Conservation (phyloP, 805 yeast genomes). For the Candida orba region DNA sequence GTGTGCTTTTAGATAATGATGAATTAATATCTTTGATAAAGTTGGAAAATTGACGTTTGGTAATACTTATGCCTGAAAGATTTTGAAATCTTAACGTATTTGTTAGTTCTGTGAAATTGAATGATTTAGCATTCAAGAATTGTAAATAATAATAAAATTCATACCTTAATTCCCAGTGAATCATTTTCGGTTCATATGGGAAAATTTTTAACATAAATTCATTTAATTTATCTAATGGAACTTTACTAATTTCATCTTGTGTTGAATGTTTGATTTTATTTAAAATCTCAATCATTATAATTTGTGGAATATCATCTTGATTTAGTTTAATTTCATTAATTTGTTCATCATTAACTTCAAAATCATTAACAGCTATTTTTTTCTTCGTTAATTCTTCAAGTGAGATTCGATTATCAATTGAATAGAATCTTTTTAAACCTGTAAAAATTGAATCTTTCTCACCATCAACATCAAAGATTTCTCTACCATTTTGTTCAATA, state of each 20-base stretch:
- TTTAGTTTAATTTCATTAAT: conserved; percentile 1
- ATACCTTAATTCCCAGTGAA: conserved; percentile 13
- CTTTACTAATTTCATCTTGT: conserved; percentile 1
- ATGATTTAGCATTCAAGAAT: conserved; percentile 7
- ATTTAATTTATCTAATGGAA: neutral
- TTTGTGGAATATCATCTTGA: conserved; percentile 4
- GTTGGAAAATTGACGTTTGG: conserved; percentile 6
- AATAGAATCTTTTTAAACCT: conserved; percentile 39
- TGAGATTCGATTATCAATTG: conserved; percentile 3
- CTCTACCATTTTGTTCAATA: conserved; percentile 2
- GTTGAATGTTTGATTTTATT: conserved; percentile 1
- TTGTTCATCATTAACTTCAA: conserved; percentile 1
- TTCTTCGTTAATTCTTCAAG: conserved; percentile 9
- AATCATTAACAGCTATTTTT: conserved; percentile 11
- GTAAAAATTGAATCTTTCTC: conserved; percentile 35
- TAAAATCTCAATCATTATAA: conserved; percentile 6
- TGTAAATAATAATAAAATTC: conserved; percentile 10
- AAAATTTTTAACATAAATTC: conserved; percentile 8
- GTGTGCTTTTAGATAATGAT: conserved; percentile 7
- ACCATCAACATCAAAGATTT: conserved; percentile 2
- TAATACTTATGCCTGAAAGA: conserved; percentile 13
- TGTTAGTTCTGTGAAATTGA: conserved; percentile 5
- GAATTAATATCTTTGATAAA: conserved; percentile 1
- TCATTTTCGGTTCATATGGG: conserved; percentile 14
- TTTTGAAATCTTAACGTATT: conserved; percentile 10